Evolutionary conservation across 192 early-diverging fungal species (phyloP).

Genomic region (Coemansia brasiliensis): DNA sequence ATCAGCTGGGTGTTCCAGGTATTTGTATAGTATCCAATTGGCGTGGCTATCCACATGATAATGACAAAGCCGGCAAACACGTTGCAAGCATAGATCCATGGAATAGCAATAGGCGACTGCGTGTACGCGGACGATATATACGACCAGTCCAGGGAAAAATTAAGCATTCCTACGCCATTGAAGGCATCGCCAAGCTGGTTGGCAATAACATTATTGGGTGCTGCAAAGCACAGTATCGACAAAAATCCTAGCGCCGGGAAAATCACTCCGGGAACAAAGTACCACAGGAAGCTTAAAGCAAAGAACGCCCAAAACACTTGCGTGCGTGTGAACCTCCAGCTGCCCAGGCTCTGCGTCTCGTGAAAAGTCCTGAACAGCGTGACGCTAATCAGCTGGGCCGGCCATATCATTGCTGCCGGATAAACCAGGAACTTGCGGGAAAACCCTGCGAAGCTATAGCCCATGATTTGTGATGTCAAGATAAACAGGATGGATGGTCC

Average conservation of each 20-base stretch:
- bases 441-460: constrained; percentile 69
- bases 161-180: constrained; percentile 67
- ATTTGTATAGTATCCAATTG: constrained; percentile 71
- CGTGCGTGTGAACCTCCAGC: constrained; percentile 53
- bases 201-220: constrained; percentile 44
- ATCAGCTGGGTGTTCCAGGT: constrained; percentile 60
- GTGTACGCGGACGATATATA: constrained; percentile 59
- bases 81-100: constrained; percentile 71
- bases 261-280: constrained; percentile 66
- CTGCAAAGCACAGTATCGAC: constrained; percentile 61
- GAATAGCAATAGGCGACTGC: constrained; percentile 69
- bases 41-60: constrained; percentile 74
- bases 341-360: constrained; percentile 55
- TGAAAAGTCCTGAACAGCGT: constrained; percentile 80
- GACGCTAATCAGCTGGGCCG: constrained; percentile 70
- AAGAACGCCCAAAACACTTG: constrained; percentile 57
- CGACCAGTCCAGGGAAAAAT: constrained; percentile 77
- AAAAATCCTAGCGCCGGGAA: constrained; percentile 69
- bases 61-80: constrained; percentile 71
- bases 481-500: constrained; percentile 65
- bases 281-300: constrained; percentile 53
- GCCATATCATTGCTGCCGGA: constrained; percentile 89
- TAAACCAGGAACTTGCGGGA: constrained; percentile 80
- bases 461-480: constrained; percentile 68
- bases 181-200: constrained; percentile 55